These are phyloP conservation scores for Pseudocercospora fijiensis DNA, from an alignment of 2,329 filamentous ascomycete genomes.

Conservation along the genomic window DNA sequence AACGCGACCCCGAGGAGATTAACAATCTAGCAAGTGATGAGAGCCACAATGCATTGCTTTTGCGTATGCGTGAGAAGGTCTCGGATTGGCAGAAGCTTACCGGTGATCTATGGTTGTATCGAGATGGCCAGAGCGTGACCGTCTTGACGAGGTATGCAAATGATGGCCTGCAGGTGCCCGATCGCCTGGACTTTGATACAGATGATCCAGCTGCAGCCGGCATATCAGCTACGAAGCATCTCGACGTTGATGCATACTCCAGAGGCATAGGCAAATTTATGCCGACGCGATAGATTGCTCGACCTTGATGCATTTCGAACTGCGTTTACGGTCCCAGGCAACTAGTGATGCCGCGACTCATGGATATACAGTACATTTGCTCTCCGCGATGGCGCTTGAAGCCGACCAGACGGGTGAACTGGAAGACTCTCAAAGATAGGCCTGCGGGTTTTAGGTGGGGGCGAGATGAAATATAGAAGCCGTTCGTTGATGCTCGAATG, in stretches of 20 bases:
- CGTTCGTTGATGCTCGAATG: not conserved
- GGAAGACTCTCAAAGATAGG: not conserved
- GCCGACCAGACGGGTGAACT: not conserved
- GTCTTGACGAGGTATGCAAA: slow-evolving; percentile 23
- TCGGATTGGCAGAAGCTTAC: slow-evolving; percentile 41
- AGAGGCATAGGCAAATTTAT: slow-evolving; percentile 13
- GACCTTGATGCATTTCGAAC: not conserved
- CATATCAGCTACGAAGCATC: slow-evolving; percentile 10
- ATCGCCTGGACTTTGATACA: slow-evolving; percentile 31
- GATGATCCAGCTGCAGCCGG: slow-evolving; percentile 14
- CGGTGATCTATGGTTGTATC: slow-evolving; percentile 39
- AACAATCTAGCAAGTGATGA: slow-evolving; percentile 44
- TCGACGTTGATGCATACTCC: slow-evolving; percentile 17
- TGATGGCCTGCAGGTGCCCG: slow-evolving; percentile 27
- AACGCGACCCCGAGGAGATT: slow-evolving; percentile 49
- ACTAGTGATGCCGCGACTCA: not conserved
- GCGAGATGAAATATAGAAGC: not conserved
- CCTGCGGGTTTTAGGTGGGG: not conserved
- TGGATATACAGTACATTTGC: not conserved
- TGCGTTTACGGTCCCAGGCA: not conserved
- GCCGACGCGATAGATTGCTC: not conserved
- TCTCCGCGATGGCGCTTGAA: not conserved
- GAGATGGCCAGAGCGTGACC: slow-evolving; percentile 30
- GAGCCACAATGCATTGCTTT: slow-evolving; percentile 36
- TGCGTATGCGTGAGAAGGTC: slow-evolving; percentile 37